These are phyloP conservation scores for Epichloe sp. DNA, from an alignment of 2,329 filamentous ascomycete genomes.

Conservation along the genomic window DNA sequence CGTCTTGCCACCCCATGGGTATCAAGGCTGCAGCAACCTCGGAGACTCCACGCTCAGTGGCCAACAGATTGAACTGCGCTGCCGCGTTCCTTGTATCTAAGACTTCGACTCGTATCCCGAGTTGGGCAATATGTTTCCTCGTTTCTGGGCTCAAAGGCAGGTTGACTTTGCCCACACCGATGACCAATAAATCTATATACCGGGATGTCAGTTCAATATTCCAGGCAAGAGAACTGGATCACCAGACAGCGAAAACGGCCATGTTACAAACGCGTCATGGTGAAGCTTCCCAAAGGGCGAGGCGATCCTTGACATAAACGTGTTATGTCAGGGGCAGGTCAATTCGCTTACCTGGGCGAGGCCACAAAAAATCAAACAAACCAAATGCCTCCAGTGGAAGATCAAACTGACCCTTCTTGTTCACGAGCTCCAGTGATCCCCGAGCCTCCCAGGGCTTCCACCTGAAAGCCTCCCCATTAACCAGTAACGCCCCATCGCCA, in stretches of 20 bases:
- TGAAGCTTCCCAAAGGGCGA: background rate
- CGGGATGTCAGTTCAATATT: background rate
- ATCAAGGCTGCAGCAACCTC: conserved; percentile 81
- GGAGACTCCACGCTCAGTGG: conserved; percentile 79
- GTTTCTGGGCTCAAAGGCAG: conserved; percentile 65
- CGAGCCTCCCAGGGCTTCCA: conserved; percentile 70
- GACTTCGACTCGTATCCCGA: conserved; percentile 79
- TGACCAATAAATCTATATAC: conserved; percentile 61
- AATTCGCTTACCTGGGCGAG: conserved; percentile 60
- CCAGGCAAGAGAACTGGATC: background rate
- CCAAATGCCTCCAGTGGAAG: conserved; percentile 59
- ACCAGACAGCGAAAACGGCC: background rate
- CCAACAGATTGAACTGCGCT: conserved; percentile 85
- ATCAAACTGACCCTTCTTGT: conserved; percentile 72
- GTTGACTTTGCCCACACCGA: conserved; percentile 72
- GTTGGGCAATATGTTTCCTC: conserved; percentile 53
- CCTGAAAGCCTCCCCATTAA: conserved; percentile 75
- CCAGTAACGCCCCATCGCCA: conserved; percentile 61
- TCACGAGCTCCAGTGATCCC: conserved; percentile 41
- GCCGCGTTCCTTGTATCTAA: conserved; percentile 89
- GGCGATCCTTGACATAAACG: background rate
- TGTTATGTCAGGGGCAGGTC: background rate
- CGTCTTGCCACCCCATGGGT: conserved; percentile 70
- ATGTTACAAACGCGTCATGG: background rate
- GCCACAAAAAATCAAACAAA: conserved; percentile 70